phyloP scores from a whole-genome alignment of 305 asterid genomes.

The Monarda citriodora region DNA sequence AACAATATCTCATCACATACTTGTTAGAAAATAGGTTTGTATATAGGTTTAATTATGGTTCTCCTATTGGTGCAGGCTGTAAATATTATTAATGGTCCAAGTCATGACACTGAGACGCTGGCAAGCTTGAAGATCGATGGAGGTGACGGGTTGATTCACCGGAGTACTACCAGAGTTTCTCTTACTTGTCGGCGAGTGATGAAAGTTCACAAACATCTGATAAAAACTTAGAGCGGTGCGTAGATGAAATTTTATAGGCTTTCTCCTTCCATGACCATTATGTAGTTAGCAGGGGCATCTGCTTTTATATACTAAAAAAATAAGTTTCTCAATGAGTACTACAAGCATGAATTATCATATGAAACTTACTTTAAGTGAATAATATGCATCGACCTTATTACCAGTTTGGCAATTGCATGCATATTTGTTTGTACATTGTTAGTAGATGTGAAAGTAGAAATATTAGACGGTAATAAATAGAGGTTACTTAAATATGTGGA shows the following conservation, averaged over 20 bases:
- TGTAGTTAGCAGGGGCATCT: constrained; percentile 1
- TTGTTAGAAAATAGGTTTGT: not conserved
- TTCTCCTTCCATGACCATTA: constrained; percentile 3
- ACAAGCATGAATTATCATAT: not conserved
- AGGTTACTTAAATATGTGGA: constrained; percentile 1
- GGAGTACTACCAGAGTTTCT: constrained; percentile 78
- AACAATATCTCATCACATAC: not conserved
- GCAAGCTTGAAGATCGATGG: constrained; percentile 25
- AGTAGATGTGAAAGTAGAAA: not conserved
- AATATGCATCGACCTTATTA: constrained; percentile 8
- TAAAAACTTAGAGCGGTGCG: constrained; percentile 42
- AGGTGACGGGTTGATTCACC: constrained; percentile 37
- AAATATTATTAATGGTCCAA: constrained; percentile 33
- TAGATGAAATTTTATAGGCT: constrained; percentile 6
- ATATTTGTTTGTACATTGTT: not conserved
- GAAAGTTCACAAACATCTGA: constrained; percentile 65
- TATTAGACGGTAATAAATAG: not conserved
- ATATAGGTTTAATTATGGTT: not conserved
- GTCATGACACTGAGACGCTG: constrained; percentile 19
- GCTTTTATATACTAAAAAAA: constrained; percentile 11
- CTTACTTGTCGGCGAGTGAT: constrained; percentile 85
- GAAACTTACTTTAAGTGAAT: not conserved
- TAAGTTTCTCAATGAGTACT: not conserved
- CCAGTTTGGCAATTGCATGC: constrained; percentile 1
- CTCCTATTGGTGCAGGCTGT: constrained; percentile 52